phyloP scores from a whole-genome alignment of 345 rosid genomes.

The Eutrema yunnanense region DNA sequence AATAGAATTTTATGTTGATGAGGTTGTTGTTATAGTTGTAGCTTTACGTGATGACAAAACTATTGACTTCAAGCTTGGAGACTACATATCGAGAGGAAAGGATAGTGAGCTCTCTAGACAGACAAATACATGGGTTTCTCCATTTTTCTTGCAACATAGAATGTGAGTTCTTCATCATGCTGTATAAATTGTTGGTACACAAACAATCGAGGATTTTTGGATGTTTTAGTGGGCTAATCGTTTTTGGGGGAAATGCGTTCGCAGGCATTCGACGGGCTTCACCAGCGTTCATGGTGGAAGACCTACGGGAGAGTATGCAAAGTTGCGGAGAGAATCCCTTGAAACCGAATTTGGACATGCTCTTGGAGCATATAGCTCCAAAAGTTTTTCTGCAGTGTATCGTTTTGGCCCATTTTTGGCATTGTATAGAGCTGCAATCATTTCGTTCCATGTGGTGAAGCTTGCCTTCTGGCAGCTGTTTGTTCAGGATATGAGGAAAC shows the following conservation, averaged over 20 bases:
- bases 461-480: slow-evolving; percentile 67
- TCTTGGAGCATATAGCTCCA: slow-evolving; percentile 62
- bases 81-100: slow-evolving; percentile 1
- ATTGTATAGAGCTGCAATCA: slow-evolving; percentile 76
- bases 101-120: slow-evolving; percentile 25
- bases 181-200: not conserved
- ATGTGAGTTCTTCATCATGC: slow-evolving; percentile 35
- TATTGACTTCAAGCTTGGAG: slow-evolving; percentile 9
- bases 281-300: slow-evolving; percentile 79
- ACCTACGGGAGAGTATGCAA: slow-evolving; percentile 81
- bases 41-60: slow-evolving; percentile 28
- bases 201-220: not conserved
- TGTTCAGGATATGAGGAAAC: slow-evolving; percentile 58
- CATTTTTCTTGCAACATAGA: slow-evolving; percentile 30
- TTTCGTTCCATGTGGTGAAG: slow-evolving; percentile 72
- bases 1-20: not conserved
- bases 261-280: slow-evolving; percentile 55
- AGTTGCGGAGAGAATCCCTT: slow-evolving; percentile 88
- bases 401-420: slow-evolving; percentile 85
- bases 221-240: not conserved
- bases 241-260: not conserved
- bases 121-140: slow-evolving; percentile 22
- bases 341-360: slow-evolving; percentile 81
- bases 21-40: slow-evolving; percentile 23
- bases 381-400: slow-evolving; percentile 49